Conservation (phyloP, 2,329 filamentous ascomycete species). For the Hypoxylon sp. region DNA sequence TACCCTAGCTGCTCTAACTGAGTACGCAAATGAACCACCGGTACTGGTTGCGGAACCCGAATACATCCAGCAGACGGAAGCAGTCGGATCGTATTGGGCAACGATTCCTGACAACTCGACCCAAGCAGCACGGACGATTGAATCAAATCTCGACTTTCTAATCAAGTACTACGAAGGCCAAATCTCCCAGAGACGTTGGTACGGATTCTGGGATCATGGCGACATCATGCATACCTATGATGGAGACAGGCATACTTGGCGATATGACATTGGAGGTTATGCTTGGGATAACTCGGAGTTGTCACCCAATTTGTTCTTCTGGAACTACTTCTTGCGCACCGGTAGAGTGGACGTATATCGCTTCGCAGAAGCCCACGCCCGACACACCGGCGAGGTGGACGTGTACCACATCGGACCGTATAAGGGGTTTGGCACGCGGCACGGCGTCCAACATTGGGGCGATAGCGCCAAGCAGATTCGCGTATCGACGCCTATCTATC, state of each 20-base stretch:
- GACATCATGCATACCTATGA: constrained; percentile 77
- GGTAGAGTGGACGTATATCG: constrained; percentile 70
- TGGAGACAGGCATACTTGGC: constrained; percentile 70
- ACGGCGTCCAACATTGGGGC: constrained; percentile 73
- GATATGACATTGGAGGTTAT: constrained; percentile 75
- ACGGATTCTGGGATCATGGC: constrained; percentile 74
- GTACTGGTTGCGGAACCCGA: constrained; percentile 64
- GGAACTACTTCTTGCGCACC: constrained; percentile 74
- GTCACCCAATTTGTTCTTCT: constrained; percentile 74
- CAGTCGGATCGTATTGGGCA: constrained; percentile 70
- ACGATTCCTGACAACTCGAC: constrained; percentile 51
- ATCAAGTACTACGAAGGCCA: constrained; percentile 70
- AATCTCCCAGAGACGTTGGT: constrained; percentile 72
- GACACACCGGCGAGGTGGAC: constrained; percentile 74
- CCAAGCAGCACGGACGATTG: constrained; percentile 59
- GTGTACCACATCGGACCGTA: constrained; percentile 72
- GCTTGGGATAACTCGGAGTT: constrained; percentile 77
- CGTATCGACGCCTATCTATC: constrained; percentile 71
- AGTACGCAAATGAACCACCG: constrained; percentile 67
- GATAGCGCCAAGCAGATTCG: constrained; percentile 75
- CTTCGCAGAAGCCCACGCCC: constrained; percentile 70
- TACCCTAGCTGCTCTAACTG: constrained; percentile 60
- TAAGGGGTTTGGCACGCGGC: constrained; percentile 73
- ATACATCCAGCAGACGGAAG: constrained; percentile 67
- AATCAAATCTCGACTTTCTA: constrained; percentile 69